phyloP scores from a whole-genome alignment of 768 basidiomycete species.

The Trametes cubensis region DNA sequence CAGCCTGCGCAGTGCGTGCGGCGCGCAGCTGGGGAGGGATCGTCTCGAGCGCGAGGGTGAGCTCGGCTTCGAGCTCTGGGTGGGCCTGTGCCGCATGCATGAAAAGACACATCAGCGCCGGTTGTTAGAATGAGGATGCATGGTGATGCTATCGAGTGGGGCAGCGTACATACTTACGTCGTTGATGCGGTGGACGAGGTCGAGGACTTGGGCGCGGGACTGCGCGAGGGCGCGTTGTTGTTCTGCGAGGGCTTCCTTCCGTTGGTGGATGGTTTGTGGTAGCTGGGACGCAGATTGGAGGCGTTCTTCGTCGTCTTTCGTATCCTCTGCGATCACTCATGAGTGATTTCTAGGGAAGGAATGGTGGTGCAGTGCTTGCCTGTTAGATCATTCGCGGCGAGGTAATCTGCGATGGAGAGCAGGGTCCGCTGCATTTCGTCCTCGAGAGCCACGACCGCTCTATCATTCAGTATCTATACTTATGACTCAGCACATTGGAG shows the following conservation, averaged over 20 bases:
- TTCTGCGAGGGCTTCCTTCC: background rate
- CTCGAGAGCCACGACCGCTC: background rate
- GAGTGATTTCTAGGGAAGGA: too few species aligned
- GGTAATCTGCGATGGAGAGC: conserved; percentile 6
- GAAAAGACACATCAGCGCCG: too few species aligned
- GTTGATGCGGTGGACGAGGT: conserved; percentile 23
- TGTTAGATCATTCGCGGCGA: background rate
- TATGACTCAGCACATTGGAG: background rate
- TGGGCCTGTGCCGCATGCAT: conserved; percentile 34
- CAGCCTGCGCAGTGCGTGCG: conserved; percentile 40
- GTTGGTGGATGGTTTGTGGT: background rate
- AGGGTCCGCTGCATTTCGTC: conserved; percentile 14
- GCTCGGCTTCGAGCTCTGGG: conserved; percentile 35
- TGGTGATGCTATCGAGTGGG: too few species aligned
- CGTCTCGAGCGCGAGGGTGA: conserved; percentile 33
- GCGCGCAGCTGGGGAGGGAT: conserved; percentile 36
- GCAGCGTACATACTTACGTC: conserved; percentile 5
- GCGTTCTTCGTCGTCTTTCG: background rate
- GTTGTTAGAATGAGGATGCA: too few species aligned
- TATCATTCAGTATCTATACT: background rate
- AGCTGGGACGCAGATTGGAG: conserved; percentile 3
- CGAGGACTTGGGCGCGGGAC: conserved; percentile 8
- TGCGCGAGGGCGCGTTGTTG: background rate
- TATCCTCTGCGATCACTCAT: background rate
- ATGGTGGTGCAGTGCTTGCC: too few species aligned